Evolutionary conservation across 306 rosid species (phyloP), one percentile per base, ranked within the genome.

Genomic region (Ziziphus jujuba): DNA sequence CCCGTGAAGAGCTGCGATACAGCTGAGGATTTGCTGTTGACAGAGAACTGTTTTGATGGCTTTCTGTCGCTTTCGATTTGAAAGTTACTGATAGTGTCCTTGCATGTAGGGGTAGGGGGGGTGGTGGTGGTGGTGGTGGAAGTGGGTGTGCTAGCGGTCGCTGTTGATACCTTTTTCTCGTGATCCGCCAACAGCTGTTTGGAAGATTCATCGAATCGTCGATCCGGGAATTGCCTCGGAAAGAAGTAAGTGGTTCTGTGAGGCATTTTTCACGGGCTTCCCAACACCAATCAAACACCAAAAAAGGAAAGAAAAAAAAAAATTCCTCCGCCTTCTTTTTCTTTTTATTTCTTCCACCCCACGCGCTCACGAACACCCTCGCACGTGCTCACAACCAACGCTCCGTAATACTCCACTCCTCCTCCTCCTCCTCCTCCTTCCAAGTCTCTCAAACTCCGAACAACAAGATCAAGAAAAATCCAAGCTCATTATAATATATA

Each of bases 181-280:
- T 83, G 95, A 85, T 82, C 70, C 3, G 59, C 85, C 24, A 66
- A 51, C 43, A 66, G 65, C 76, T 72, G 87, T 64, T 84, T 87
- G 13, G 96, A 81, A 33, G 80, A 87, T 7, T 66, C 55, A 47
- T 82, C 88, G 28, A 84, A 81, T 69, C 87, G 73, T 23, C 84
- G 81, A 68, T 86, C 97, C 14, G 92, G 90, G 49, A 90, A 88
- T 9, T 90, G 96, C 76, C 99, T 84, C 17, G 99, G 99, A 73
- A 93, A 93, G 85, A 93, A 69, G 95, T 93, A 93, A 54, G 99
- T 93, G 62, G 96, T 71, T 79, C 89, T 86, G 74, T 93, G 99
- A 67, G 99, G 99, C 99, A 93, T 93, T 71, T 66, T 67, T 64
- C 89, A 86, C 86, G 82, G 72, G 82, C 58, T 56, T 71, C 83